A percentile compares a stretch with the other conserved stretches of the same genome.
Conservation (phyloP, 1,139 yeast species). For the Debaryomyces udenii region DNA sequence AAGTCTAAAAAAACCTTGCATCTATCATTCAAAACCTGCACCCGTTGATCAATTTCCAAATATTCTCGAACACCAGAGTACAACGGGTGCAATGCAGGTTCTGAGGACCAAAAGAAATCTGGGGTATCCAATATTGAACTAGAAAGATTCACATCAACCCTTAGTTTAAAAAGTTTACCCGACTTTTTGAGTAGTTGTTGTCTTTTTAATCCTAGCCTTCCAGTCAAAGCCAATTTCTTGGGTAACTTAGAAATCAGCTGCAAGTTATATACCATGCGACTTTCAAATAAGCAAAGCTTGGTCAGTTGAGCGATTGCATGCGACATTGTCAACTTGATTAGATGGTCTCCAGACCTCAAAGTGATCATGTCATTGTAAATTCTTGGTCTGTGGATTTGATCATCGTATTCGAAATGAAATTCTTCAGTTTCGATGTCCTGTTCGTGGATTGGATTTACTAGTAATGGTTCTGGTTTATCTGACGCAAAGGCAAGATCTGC, state of each 20-base stretch:
- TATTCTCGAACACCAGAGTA: constrained; percentile 90
- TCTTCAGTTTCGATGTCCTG: constrained; percentile 95
- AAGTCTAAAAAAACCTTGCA: constrained; percentile 93
- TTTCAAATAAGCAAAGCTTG: constrained; percentile 85
- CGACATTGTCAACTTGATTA: constrained; percentile 88
- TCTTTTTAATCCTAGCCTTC: constrained; percentile 75
- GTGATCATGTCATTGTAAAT: constrained; percentile 95
- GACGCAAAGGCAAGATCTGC: constrained; percentile 89
- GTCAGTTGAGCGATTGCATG: constrained; percentile 98
- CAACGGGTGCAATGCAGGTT: constrained; percentile 91
- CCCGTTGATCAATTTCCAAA: constrained; percentile 91
- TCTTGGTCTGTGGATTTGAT: constrained; percentile 78
- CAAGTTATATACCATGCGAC: constrained; percentile 82
- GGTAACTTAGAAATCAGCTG: constrained; percentile 88
- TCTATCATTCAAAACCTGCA: constrained; percentile 87
- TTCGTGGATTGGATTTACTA: constrained; percentile 78
- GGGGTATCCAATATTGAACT: constrained; percentile 94
- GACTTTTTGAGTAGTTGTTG: constrained; percentile 83
- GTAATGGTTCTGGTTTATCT: constrained; percentile 47
- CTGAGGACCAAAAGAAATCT: constrained; percentile 94
- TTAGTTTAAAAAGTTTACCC: constrained; percentile 82
- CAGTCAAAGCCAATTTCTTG: constrained; percentile 85
- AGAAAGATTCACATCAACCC: constrained; percentile 91
- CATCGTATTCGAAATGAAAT: constrained; percentile 88
- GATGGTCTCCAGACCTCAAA: constrained; percentile 84